Conservation (phyloP, 2,329 filamentous ascomycete genomes). For the Pseudogymnoascus sp. region DNA sequence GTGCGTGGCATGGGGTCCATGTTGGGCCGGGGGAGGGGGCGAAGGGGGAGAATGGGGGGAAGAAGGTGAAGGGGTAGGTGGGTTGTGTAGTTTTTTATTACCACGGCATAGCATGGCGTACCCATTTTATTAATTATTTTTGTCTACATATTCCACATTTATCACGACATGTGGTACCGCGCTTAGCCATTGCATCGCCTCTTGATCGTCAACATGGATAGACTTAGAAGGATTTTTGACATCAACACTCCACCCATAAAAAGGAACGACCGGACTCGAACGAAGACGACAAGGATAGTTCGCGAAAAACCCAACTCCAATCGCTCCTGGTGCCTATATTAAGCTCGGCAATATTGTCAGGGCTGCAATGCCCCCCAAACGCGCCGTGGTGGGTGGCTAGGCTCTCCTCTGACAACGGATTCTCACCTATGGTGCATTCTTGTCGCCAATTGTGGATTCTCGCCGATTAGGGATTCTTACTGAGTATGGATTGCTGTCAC, state of each 20-base stretch:
- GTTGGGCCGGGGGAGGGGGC: slow-evolving; percentile 7
- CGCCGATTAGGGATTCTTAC: neutral
- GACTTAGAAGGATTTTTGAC: neutral
- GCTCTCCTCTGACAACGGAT: no score
- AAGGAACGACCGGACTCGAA: no score
- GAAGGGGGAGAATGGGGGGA: slow-evolving; percentile 6
- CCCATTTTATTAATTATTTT: slow-evolving; percentile 3
- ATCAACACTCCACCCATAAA: neutral
- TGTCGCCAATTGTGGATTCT: neutral
- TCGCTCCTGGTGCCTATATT: no score
- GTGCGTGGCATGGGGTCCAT: slow-evolving; percentile 54
- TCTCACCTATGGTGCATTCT: neutral
- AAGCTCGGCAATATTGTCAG: no score
- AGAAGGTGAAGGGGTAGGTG: slow-evolving; percentile 9
- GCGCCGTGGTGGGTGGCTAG: no score
- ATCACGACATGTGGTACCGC: neutral
- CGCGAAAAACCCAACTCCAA: no score
- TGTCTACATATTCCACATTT: neutral
- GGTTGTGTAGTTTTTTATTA: neutral
- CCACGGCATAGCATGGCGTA: neutral
- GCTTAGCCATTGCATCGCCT: no score
- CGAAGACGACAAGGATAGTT: no score
- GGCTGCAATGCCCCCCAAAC: no score
- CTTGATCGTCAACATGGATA: neutral
- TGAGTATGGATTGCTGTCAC: neutral